Conservation (phyloP, 768 basidiomycete species). For the Podaxis pistillaris region DNA sequence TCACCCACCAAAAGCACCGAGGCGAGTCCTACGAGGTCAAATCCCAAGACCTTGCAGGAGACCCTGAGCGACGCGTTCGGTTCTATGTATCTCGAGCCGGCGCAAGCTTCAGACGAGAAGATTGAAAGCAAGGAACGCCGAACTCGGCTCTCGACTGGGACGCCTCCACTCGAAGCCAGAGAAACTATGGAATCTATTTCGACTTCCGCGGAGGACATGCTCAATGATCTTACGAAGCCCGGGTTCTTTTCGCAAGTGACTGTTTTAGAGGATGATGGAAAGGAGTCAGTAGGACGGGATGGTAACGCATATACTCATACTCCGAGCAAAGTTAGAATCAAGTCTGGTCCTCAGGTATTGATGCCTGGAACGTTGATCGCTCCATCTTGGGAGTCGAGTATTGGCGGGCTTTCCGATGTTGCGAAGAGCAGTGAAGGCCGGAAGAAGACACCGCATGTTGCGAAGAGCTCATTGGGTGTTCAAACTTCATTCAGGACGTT, state of each 20-base stretch:
- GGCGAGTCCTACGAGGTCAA: background rate
- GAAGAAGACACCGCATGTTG: conserved; percentile 22
- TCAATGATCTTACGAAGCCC: conserved; percentile 45
- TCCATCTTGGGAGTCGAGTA: conserved; percentile 45
- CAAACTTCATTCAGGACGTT: conserved; percentile 14
- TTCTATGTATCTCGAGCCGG: conserved; percentile 41
- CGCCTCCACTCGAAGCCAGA: conserved; percentile 26
- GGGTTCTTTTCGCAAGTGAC: conserved; percentile 35
- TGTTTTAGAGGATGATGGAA: conserved; percentile 26
- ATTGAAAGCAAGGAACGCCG: conserved; percentile 33
- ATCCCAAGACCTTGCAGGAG: conserved; percentile 13
- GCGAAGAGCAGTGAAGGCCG: conserved; percentile 11
- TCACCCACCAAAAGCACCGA: conserved; percentile 20
- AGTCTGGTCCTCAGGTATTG: conserved; percentile 30
- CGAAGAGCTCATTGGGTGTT: conserved; percentile 17
- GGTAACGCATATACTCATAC: conserved; percentile 23
- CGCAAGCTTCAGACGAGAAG: conserved; percentile 21
- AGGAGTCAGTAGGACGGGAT: conserved; percentile 17
- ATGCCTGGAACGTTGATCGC: conserved; percentile 61
- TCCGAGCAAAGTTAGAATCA: conserved; percentile 18
- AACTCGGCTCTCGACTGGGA: conserved; percentile 25
- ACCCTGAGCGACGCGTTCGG: conserved; percentile 41
- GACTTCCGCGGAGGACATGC: conserved; percentile 42
- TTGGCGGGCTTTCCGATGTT: conserved; percentile 22
- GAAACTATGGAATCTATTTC: conserved; percentile 53